Percentiles rank a stretch among this genome's conserved stretches.
phyloP scores from a whole-genome alignment of 192 early-diverging fungal species.

The Backusella luteola region DNA sequence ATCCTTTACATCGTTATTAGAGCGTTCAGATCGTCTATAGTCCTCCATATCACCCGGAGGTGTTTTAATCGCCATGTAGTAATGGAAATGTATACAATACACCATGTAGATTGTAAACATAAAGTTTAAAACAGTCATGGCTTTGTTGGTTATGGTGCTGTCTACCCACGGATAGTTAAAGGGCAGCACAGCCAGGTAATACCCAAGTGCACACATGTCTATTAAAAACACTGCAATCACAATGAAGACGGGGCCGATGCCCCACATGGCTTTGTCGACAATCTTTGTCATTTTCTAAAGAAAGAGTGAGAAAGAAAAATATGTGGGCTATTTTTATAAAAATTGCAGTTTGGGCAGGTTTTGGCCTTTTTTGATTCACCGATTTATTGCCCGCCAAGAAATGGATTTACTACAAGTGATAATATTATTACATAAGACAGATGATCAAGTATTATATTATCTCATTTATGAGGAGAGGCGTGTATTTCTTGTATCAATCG shows the following conservation, averaged over 20 bases:
- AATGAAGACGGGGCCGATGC: slow-evolving; percentile 52
- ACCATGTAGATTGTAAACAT: slow-evolving; percentile 48
- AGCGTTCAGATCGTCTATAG: background rate
- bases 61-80: slow-evolving; percentile 56
- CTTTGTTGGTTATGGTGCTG: slow-evolving; percentile 15
- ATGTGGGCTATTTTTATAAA: background rate
- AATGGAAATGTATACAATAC: slow-evolving; percentile 53
- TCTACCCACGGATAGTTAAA: slow-evolving; percentile 45
- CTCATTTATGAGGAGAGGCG: no score
- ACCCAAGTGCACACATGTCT: slow-evolving; percentile 40
- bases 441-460: no score
- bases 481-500: no score
- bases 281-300: slow-evolving; percentile 28
- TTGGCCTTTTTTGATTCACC: background rate
- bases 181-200: slow-evolving; percentile 48
- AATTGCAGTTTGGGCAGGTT: no score
- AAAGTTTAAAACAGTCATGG: slow-evolving; percentile 36
- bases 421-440: no score
- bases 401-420: no score
- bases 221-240: slow-evolving; percentile 45
- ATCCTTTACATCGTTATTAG: background rate
- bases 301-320: background rate
- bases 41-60: slow-evolving; percentile 40
- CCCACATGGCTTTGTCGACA: slow-evolving; percentile 42
- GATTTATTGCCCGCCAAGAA: no score